Base-by-base conservation (phyloP, 2,329 filamentous ascomycete genomes). In the Septoria linicola region DNA sequence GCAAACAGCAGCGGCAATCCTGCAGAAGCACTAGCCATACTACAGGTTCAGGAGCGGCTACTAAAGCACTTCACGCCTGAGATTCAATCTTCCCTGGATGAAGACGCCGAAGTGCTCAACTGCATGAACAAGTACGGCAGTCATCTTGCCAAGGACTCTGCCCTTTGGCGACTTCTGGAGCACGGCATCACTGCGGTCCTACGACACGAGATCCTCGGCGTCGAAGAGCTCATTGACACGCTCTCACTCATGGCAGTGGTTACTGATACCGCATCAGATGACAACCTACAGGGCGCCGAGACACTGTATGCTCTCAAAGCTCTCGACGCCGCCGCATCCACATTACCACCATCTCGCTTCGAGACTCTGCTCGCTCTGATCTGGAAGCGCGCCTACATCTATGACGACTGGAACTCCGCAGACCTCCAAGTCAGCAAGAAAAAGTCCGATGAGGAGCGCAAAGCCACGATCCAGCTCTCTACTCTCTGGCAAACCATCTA, bases 371-470 rank as follows among this genome's bases (percentile, higher is more conserved):
- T 81, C 43, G 76, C 74, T 54, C 70, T 83, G n/a, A 88, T 97
- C 56, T 99, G 93, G 93, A 86, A 93, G 65, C 83, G 93, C 47
- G 85, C 89, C 55, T 87, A 87, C 63, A 79, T 92, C 59, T 82
- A 84, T 42, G 91, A 96, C 67, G 82, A 96, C 66, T 99, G 93
- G 93, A 92, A 87, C 0, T 39, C 44, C 17, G 34, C 44, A 14
- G 82, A 85, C 41, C 77, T 85, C 53, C 86, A 53, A 27, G 31
- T 54, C 14, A 34, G 46, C 35, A 57, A 55, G 19, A 58, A 59
- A 43, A 59, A 88, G 66, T 82, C 83, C 50, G 90, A 95, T 63
- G 72, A 75, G 2, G 79, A 87, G 55, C 80, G 89, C 21, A 75
- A 83, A 46, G 76, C 79, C 21, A 74, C 80, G 14, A 71, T 95